These are phyloP conservation scores for Triticum turgidum DNA, from an alignment of 176 grass and related monocot species.

Conservation along the genomic window DNA sequence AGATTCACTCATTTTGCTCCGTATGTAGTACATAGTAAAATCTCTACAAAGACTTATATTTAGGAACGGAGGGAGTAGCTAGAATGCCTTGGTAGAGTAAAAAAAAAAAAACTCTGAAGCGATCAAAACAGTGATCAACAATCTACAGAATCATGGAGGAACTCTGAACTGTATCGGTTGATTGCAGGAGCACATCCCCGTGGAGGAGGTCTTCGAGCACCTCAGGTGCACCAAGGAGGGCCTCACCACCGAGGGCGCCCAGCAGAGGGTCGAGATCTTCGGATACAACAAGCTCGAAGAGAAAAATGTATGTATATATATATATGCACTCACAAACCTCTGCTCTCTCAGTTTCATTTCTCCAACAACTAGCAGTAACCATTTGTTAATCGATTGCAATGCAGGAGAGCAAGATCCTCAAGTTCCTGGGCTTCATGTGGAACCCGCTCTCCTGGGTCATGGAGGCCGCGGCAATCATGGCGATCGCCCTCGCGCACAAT, in stretches of 20 bases:
- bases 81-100: no score
- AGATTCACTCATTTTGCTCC: no score
- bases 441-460: conserved; percentile 82
- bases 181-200: conserved; percentile 55
- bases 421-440: conserved; percentile 82
- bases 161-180: no score
- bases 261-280: conserved; percentile 42
- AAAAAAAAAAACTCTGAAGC: no score
- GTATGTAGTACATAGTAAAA: no score
- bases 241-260: conserved; percentile 42
- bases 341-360: neutral
- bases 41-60: no score
- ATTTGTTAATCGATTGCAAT: no score
- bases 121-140: neutral
- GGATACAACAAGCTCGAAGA: conserved; percentile 75
- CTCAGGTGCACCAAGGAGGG: conserved; percentile 59
- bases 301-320: conserved; percentile 29
- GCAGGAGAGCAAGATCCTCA: conserved; percentile 79
- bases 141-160: no score
- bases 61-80: no score
- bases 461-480: conserved; percentile 71
- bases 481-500: conserved; percentile 64
- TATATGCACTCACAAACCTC: neutral
- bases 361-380: neutral
- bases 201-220: conserved; percentile 56